Evolutionary conservation across 2,329 filamentous ascomycete species (phyloP).

Genomic region (Diaporthe capsici): DNA sequence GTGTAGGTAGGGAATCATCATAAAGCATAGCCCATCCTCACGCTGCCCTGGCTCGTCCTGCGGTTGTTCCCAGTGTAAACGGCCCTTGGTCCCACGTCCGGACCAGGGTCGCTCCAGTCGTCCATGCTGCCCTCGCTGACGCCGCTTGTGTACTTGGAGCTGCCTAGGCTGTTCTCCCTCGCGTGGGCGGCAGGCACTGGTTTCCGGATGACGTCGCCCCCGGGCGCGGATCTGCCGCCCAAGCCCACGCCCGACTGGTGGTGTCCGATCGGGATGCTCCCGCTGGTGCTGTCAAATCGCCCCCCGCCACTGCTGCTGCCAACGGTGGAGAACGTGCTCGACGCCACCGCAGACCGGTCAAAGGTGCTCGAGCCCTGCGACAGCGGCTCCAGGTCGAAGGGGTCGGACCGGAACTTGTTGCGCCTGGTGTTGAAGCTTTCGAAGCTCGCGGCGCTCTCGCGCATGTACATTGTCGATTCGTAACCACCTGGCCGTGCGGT

Average conservation of each 20-base stretch:
- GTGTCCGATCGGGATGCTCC: conserved; percentile 26
- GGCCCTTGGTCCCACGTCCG: conserved; percentile 63
- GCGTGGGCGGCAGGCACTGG: conserved; percentile 52
- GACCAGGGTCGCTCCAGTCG: conserved; percentile 68
- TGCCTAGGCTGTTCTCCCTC: conserved; percentile 55
- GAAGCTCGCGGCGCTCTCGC: conserved; percentile 57
- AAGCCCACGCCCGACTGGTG: conserved; percentile 44
- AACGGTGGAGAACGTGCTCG: conserved; percentile 48
- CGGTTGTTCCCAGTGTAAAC: background rate
- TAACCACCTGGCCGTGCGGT: background rate
- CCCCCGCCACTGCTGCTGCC: conserved; percentile 42
- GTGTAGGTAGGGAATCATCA: conserved; percentile 26
- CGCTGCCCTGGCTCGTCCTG: conserved; percentile 29
- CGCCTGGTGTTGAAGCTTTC: conserved; percentile 61
- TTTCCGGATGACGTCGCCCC: conserved; percentile 42
- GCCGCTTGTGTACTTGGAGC: conserved; percentile 66
- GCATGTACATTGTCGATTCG: conserved; percentile 45
- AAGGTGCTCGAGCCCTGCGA: conserved; percentile 51
- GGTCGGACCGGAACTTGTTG: conserved; percentile 74
- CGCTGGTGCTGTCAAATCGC: conserved; percentile 14
- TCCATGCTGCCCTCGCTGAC: conserved; percentile 53
- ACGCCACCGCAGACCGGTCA: conserved; percentile 49
- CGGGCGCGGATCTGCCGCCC: conserved; percentile 41
- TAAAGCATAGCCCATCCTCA: conserved; percentile 36
- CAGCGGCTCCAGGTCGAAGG: conserved; percentile 74